Base-by-base conservation (phyloP, 179 eudicot genomes). In the Beta macrorhiza region DNA sequence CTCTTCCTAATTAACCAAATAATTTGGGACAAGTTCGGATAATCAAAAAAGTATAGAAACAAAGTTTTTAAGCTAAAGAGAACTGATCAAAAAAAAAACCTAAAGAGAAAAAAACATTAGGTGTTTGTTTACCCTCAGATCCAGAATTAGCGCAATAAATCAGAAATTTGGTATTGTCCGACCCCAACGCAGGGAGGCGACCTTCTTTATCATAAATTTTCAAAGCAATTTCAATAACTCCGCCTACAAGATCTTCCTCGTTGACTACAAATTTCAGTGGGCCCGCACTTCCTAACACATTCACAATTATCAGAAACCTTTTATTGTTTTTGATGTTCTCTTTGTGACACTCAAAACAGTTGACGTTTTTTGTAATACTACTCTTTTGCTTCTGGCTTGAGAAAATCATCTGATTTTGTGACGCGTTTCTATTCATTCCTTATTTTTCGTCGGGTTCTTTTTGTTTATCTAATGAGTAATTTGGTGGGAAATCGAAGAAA, bases 281-380 rank as follows among this genome's bases (percentile, higher is more conserved):
- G 15, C 77, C 77, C 1, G 77, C 77, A 53, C 62, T 74, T 5
- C 77, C 77, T 1, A 74, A 16, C 6, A 74, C 77, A 53, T 74
- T 74, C 0, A 74, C 47, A 13, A 15, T 29, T 3, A 74, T 29
- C 62, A 74, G 13, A 7, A 53, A 74, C 2, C 77, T 44, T 47
- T 63, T 77, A 32, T 75, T 75, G 22, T 25, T 29, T 3, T 11
- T 15, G n/a, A 12, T 29, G 9, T 29, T 56, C 8, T 61, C 47
- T 47, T 70, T 75, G 2, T 67, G 53, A 74, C 79, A 83, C 76
- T 83, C 83, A 10, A 80, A 80, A 52, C 86, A 75, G 11, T 87
- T 87, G 77, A 89, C 72, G 2, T 62, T 15, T 4, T 53, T 80
- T 63, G 58, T 82, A 14, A 19, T 17, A 7, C 74, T 45, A 19